Evolutionary conservation across 176 grass and related monocot genomes (phyloP).

Genomic region (Pontederia paniculata): DNA sequence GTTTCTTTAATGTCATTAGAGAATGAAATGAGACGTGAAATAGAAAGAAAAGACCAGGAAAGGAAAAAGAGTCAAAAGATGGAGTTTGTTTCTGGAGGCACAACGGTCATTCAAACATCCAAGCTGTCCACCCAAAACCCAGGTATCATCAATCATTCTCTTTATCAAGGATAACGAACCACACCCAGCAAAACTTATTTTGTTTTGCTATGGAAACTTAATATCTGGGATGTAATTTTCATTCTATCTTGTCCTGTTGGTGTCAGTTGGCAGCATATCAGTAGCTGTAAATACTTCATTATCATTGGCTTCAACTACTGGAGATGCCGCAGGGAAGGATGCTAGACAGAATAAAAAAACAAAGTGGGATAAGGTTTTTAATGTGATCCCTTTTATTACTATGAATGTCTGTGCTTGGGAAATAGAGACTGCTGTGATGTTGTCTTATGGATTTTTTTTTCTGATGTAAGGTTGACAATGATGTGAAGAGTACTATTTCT

Average conservation of each 20-base stretch:
- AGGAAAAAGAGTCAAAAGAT: conserved; percentile 72
- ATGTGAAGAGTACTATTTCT: conserved; percentile 40
- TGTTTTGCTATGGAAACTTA: neutral
- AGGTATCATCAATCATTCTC: conserved; percentile 28
- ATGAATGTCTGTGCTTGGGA: conserved; percentile 5
- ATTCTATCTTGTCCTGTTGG: neutral
- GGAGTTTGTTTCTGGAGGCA: conserved; percentile 58
- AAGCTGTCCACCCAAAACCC: conserved; percentile 37
- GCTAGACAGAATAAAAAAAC: conserved; percentile 72
- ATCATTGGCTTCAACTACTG: conserved; percentile 15
- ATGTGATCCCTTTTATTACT: neutral
- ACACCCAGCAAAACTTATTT: neutral
- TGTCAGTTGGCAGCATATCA: conserved; percentile 19
- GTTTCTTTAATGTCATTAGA: conserved; percentile 16
- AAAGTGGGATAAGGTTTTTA: conserved; percentile 96
- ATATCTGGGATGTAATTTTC: neutral
- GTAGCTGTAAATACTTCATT: conserved; percentile 28
- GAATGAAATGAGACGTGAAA: conserved; percentile 6
- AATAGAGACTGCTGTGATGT: conserved; percentile 11
- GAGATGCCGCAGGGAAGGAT: conserved; percentile 48
- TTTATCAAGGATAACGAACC: neutral
- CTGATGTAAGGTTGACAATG: conserved; percentile 57
- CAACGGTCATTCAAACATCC: conserved; percentile 23
- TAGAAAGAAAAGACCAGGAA: conserved; percentile 70
- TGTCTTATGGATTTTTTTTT: conserved; percentile 20